phyloP scores from a whole-genome alignment of 23 red algal species.

The Gracilariopsis chorda region DNA sequence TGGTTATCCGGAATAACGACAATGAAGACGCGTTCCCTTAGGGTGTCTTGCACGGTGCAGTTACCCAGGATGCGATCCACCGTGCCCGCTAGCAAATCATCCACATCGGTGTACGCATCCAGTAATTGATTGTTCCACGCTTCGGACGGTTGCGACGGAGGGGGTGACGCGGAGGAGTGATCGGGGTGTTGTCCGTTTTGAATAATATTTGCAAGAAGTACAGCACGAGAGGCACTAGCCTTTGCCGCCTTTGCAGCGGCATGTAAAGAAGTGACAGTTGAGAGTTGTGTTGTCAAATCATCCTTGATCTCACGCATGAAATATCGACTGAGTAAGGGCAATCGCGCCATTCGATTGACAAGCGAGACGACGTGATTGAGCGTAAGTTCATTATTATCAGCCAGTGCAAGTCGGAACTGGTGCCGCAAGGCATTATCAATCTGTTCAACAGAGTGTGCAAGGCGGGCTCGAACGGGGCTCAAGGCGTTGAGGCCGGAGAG shows the following conservation, averaged over 20 bases:
- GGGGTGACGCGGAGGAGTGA: neutral
- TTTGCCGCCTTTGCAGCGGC: constrained; percentile 1
- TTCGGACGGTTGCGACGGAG: neutral
- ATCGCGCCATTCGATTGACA: constrained; percentile 30
- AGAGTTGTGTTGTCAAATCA: constrained; percentile 13
- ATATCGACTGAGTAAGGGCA: constrained; percentile 27
- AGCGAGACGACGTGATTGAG: constrained; percentile 36
- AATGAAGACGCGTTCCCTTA: constrained; percentile 2
- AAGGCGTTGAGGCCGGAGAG: constrained; percentile 6
- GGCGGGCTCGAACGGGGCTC: neutral
- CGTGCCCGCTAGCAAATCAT: constrained; percentile 19
- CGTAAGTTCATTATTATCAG: constrained; percentile 2
- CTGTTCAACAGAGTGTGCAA: constrained; percentile 35
- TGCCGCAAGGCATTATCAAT: constrained; percentile 47
- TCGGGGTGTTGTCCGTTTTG: neutral
- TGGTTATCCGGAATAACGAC: constrained; percentile 8
- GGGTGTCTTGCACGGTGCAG: neutral
- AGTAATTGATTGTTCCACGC: constrained; percentile 8
- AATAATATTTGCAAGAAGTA: constrained; percentile 19
- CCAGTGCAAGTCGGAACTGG: constrained; percentile 28
- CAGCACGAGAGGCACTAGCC: constrained; percentile 9
- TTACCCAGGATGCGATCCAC: constrained; percentile 28
- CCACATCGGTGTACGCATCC: constrained; percentile 27
- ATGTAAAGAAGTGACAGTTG: constrained; percentile 3
- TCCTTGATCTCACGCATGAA: constrained; percentile 54